Evolutionary conservation across 768 basidiomycete species (phyloP).

Genomic region (Kwoniella dejecticola): DNA sequence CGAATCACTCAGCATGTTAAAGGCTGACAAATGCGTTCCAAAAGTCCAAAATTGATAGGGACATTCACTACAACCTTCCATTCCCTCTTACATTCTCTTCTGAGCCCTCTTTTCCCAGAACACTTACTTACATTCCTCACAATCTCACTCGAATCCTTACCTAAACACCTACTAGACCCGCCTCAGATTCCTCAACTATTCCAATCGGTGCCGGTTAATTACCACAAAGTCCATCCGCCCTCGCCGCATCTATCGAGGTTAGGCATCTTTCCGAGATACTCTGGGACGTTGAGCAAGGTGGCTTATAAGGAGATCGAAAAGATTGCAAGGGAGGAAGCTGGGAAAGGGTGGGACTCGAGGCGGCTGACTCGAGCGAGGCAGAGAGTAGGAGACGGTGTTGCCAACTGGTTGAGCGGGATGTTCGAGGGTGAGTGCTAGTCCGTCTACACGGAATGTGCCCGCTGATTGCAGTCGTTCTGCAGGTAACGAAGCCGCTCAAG

Average conservation of each 20-base stretch:
- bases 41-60: slow-evolving; percentile 35
- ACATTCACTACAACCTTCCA: slow-evolving; percentile 43
- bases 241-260: slow-evolving; percentile 40
- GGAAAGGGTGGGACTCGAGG: slow-evolving; percentile 67
- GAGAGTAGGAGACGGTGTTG: slow-evolving; percentile 79
- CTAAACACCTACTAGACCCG: slow-evolving; percentile 24
- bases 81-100: slow-evolving; percentile 41
- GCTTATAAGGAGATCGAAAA: slow-evolving; percentile 83
- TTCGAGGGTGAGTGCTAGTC: slow-evolving; percentile 62
- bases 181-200: slow-evolving; percentile 16
- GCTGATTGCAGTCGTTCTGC: too few relatives aligned
- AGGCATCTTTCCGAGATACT: slow-evolving; percentile 45
- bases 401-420: slow-evolving; percentile 80
- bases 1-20: too few relatives aligned
- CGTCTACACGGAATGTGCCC: too few relatives aligned
- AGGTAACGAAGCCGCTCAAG: slow-evolving; percentile 56
- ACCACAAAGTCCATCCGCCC: slow-evolving; percentile 38
- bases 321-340: slow-evolving; percentile 66
- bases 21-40: background rate
- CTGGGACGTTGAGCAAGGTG: slow-evolving; percentile 68
- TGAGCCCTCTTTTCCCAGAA: slow-evolving; percentile 39
- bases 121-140: slow-evolving; percentile 42
- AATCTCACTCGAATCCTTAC: slow-evolving; percentile 33
- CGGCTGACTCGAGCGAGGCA: slow-evolving; percentile 65
- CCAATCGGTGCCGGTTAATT: slow-evolving; percentile 34